A percentile compares a stretch with the other conserved stretches of the same genome.
phyloP scores from a whole-genome alignment of 169 alveolate species.

The Cryptosporidium ryanae region DNA sequence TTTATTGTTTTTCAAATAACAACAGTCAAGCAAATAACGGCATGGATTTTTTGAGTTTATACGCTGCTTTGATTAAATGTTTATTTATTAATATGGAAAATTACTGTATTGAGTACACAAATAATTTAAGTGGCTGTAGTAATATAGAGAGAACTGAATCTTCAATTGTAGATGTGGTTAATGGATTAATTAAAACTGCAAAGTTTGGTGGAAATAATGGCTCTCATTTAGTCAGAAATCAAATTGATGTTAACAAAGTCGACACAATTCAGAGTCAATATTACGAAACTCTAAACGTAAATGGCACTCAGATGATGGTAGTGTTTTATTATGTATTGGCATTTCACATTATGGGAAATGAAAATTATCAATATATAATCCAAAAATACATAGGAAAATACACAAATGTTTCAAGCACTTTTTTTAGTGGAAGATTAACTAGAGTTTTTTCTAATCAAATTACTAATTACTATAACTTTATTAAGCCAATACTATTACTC shows the following conservation, averaged over 20 bases:
- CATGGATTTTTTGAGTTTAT: not conserved
- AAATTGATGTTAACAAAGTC: not conserved
- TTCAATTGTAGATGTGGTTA: not conserved
- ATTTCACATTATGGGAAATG: constrained; percentile 14
- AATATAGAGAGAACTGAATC: not conserved
- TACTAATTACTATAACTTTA: constrained; percentile 12
- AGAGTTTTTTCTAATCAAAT: constrained; percentile 12
- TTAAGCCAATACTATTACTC: constrained; percentile 29
- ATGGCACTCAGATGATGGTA: constrained; percentile 10
- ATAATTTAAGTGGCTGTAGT: not conserved
- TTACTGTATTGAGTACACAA: not conserved
- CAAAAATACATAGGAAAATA: not conserved
- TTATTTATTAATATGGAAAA: constrained; percentile 7
- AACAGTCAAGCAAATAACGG: not conserved
- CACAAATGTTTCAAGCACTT: constrained; percentile 2
- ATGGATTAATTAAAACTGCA: not conserved
- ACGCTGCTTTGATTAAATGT: constrained; percentile 4
- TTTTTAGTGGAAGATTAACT: constrained; percentile 10
- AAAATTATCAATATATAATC: constrained; percentile 4
- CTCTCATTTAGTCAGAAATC: not conserved
- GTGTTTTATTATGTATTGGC: constrained; percentile 21
- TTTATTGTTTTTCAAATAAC: constrained; percentile 34
- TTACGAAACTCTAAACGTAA: not conserved
- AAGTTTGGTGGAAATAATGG: not conserved
- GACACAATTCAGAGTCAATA: too few relatives aligned